Evolutionary conservation across 805 yeast species (phyloP), one percentile per base, ranked within the genome.

Genomic region (Starmera caribaea): DNA sequence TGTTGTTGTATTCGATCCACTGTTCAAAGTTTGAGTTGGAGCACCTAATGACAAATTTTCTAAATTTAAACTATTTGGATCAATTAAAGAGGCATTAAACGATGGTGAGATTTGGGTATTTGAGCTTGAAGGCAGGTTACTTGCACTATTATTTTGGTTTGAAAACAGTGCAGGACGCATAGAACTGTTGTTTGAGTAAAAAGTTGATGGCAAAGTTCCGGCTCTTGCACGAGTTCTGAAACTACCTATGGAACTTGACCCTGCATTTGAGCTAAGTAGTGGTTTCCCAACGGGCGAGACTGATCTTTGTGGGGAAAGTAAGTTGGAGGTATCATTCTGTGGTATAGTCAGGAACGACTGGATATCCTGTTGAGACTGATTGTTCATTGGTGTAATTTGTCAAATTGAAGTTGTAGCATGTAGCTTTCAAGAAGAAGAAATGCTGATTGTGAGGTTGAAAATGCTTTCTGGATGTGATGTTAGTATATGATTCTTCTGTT

Each of bases 151-250:
- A 30, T 14, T 39, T 48, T 36, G 47, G 48, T 36, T 35, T 47
- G 55, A 16, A 17, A 38, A 24, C 37, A 57, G 44, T 36, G 47
- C 32, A 26, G 47, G 47, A 13, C 47, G 38, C 30, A 46, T 41
- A 24, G n/a, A n/a, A n/a, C 42, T 37, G 14, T 47, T 44, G 27
- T 47, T 57, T 17, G 66, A 54, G 34, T 61, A 52, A 40, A 79
- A 68, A 36, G 80, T 62, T 16, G 88, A 77, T 8, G 92, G 90
- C 36, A 84, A 62, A 12, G 94, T 84, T 3, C 92, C 92, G 2
- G 92, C 83, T 46, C 94, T 69, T 35, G 82, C 76, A 45, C 92
- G 69, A 13, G 74, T 66, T 48, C 76, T 62, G 38, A 65, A 56
- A 17, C 56, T 55, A 3, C 73, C 67, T 49, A 67, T 47, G 47